Evolutionary conservation across 2,329 filamentous ascomycete species (phyloP).

Genomic region (Exophiala xenobiotica): DNA sequence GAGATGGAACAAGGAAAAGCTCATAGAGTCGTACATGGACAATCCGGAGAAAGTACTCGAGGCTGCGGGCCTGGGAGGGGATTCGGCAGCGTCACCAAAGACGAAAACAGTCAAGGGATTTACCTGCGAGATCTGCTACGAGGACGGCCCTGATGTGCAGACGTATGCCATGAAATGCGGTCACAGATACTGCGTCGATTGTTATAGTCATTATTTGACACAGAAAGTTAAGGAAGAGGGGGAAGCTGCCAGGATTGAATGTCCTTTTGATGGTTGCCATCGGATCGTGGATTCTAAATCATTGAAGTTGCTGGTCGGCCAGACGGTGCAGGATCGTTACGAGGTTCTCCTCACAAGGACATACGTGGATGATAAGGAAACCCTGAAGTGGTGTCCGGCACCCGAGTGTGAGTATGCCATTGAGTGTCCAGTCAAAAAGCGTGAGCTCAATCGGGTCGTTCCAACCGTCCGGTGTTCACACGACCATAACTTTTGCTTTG

Average conservation of each 20-base stretch:
- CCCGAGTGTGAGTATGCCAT: conserved; percentile 95
- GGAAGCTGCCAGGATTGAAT: conserved; percentile 91
- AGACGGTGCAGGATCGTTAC: conserved; percentile 65
- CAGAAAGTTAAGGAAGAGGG: conserved; percentile 96
- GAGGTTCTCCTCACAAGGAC: conserved; percentile 84
- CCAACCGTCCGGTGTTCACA: conserved; percentile 87
- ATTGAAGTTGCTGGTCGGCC: conserved; percentile 69
- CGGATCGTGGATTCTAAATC: conserved; percentile 89
- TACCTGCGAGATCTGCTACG: conserved; percentile 92
- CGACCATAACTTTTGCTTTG: conserved; percentile 89
- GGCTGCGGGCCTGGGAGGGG: conserved; percentile 74
- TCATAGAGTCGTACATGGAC: conserved; percentile 98
- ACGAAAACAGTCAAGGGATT: conserved; percentile 74
- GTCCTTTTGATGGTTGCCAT: conserved; percentile 81
- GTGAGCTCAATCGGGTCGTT: conserved; percentile 79
- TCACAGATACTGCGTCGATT: conserved; percentile 89
- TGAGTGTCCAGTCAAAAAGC: conserved; percentile 83
- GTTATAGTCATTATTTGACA: conserved; percentile 84
- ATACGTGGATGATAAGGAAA: conserved; percentile 95
- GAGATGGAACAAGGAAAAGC: conserved; percentile 92
- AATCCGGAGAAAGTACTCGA: conserved; percentile 75
- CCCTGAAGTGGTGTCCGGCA: conserved; percentile 94
- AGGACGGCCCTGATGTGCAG: conserved; percentile 73
- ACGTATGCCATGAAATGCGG: conserved; percentile 95
- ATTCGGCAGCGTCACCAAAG: conserved; percentile 61